Percentiles rank a stretch among this genome's conserved stretches.
Evolutionary conservation across 495 filamentous ascomycete genomes (phyloP).

Genomic region (Penicillium mononematosum): DNA sequence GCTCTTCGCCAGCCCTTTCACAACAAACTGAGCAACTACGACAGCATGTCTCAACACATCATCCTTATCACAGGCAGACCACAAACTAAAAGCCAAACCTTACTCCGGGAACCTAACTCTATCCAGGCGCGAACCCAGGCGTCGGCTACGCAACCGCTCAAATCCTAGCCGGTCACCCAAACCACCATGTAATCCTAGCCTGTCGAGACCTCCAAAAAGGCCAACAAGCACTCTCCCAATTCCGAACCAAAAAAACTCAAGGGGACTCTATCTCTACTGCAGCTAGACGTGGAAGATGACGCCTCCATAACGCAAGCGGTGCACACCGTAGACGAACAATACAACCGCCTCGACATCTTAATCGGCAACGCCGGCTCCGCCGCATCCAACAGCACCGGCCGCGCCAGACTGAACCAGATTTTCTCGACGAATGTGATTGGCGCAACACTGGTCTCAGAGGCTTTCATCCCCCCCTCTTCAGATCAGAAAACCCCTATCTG

Average conservation of each 20-base stretch:
- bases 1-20: not conserved
- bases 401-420: slow-evolving; percentile 27
- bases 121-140: slow-evolving; percentile 34
- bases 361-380: slow-evolving; percentile 37
- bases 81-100: not conserved
- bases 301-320: slow-evolving; percentile 29
- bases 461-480: slow-evolving; percentile 37
- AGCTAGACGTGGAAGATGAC: slow-evolving; percentile 34
- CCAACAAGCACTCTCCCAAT: slow-evolving; percentile 19
- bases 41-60: slow-evolving; percentile 3
- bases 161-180: slow-evolving; percentile 18
- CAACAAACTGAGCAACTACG: not conserved
- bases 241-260: slow-evolving; percentile 16
- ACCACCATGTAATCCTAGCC: slow-evolving; percentile 32
- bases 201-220: slow-evolving; percentile 27
- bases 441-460: slow-evolving; percentile 35
- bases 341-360: slow-evolving; percentile 34
- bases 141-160: slow-evolving; percentile 31
- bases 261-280: slow-evolving; percentile 25
- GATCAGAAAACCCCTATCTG: slow-evolving; percentile 36
- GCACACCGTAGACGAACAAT: slow-evolving; percentile 15
- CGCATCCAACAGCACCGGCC: slow-evolving; percentile 11
- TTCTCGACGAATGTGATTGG: slow-evolving; percentile 43
- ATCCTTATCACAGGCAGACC: slow-evolving; percentile 2
- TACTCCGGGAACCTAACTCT: not conserved